phyloP scores from a whole-genome alignment of 2,329 filamentous ascomycete species.

The Xylariales sp. region DNA sequence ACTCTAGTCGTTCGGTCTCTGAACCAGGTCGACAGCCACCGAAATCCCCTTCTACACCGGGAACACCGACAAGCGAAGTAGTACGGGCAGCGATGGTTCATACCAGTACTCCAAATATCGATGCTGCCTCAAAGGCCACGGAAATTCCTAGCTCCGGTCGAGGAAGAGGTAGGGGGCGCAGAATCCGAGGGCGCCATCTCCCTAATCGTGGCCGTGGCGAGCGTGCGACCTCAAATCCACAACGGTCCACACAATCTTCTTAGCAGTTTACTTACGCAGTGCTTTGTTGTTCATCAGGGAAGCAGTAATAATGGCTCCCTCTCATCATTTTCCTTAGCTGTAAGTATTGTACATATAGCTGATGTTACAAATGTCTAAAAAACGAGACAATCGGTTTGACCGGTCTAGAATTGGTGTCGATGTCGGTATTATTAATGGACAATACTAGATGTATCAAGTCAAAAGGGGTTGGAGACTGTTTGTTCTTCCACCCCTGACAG shows the following conservation, averaged over 20 bases:
- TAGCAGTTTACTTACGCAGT: too few species aligned
- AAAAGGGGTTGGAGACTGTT: too few species aligned
- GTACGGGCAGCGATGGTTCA: neutral
- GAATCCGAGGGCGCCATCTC: neutral
- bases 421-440: too few species aligned
- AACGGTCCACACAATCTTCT: neutral
- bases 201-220: neutral
- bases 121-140: neutral
- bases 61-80: conserved; percentile 5
- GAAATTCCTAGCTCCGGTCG: conserved; percentile 1
- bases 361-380: too few species aligned
- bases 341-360: too few species aligned
- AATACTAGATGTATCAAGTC: too few species aligned
- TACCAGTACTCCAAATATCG: neutral
- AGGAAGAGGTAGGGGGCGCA: neutral
- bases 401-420: too few species aligned
- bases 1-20: conserved; percentile 6
- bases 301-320: too few species aligned
- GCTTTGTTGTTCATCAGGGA: too few species aligned
- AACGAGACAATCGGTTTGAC: too few species aligned
- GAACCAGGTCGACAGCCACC: conserved; percentile 5
- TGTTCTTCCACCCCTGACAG: too few species aligned
- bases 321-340: too few species aligned
- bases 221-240: conserved; percentile 1
- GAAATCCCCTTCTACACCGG: conserved; percentile 1